Evolutionary conservation across 129 eudicot species (phyloP).

Genomic region (Chrysanthemum seticuspe): DNA sequence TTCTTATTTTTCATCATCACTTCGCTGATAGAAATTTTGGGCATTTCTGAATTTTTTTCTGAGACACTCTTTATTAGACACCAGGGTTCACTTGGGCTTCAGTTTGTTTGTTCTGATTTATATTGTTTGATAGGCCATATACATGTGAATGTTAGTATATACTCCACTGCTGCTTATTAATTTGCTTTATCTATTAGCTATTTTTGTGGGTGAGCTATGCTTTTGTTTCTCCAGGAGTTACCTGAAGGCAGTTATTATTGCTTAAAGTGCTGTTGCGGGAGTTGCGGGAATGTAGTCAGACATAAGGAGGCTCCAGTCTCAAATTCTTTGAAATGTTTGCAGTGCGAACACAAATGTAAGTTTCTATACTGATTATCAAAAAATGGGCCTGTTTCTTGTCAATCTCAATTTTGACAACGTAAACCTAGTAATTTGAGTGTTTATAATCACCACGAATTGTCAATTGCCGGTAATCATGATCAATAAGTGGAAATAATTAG

Average conservation of each 20-base stretch:
- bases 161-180: constrained; percentile 5
- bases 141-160: constrained; percentile 8
- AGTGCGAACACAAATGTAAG: constrained; percentile 76
- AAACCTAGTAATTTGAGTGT: background rate
- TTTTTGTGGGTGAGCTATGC: constrained; percentile 9
- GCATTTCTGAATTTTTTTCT: background rate
- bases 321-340: constrained; percentile 52
- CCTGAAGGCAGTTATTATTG: constrained; percentile 95
- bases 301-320: constrained; percentile 41
- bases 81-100: constrained; percentile 13
- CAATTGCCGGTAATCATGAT: background rate
- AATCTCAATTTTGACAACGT: background rate
- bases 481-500: too few species aligned
- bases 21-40: background rate
- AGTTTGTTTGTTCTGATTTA: constrained; percentile 8
- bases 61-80: background rate
- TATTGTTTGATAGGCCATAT: background rate
- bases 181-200: constrained; percentile 6
- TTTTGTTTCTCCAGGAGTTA: constrained; percentile 50
- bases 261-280: constrained; percentile 64
- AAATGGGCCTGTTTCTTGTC: background rate
- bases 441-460: background rate
- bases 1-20: background rate
- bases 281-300: constrained; percentile 65
- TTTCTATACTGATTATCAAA: constrained; percentile 21